Percentiles rank a stretch among this genome's conserved stretches.
Evolutionary conservation across 192 early-diverging fungal species (phyloP).

Genomic region (Coemansia sp.): DNA sequence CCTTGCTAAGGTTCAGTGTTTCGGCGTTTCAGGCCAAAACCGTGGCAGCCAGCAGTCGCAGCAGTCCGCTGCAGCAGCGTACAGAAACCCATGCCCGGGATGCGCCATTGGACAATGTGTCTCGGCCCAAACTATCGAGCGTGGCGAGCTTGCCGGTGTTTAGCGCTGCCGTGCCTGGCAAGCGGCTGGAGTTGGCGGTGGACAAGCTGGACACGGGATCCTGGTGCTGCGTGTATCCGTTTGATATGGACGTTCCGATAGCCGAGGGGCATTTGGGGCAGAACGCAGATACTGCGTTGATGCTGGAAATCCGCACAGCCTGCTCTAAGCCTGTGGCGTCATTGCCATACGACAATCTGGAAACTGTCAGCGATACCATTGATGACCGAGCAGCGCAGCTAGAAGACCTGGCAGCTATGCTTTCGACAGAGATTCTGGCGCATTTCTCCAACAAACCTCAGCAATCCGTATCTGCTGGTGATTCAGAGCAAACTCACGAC

Average conservation of each 20-base stretch:
- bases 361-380: constrained; percentile 2
- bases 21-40: constrained; percentile 26
- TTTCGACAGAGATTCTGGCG: constrained; percentile 26
- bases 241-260: constrained; percentile 15
- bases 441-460: constrained; percentile 1
- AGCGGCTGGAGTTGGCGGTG: not conserved
- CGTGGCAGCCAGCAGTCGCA: constrained; percentile 4
- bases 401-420: constrained; percentile 33
- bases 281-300: constrained; percentile 18
- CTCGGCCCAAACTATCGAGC: constrained; percentile 8
- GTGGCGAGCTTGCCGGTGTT: constrained; percentile 13
- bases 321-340: constrained; percentile 10
- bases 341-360: not conserved
- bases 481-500: not conserved
- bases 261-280: not conserved
- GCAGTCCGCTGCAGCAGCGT: constrained; percentile 3
- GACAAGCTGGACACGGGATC: constrained; percentile 24
- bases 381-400: constrained; percentile 25
- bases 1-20: constrained; percentile 16
- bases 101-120: not conserved
- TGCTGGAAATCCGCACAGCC: constrained; percentile 36
- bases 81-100: not conserved
- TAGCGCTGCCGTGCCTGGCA: not conserved
- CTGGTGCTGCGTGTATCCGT: constrained; percentile 39
- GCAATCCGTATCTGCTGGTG: not conserved